phyloP scores from a whole-genome alignment of 305 asterid species.

The Rubia occidens region DNA sequence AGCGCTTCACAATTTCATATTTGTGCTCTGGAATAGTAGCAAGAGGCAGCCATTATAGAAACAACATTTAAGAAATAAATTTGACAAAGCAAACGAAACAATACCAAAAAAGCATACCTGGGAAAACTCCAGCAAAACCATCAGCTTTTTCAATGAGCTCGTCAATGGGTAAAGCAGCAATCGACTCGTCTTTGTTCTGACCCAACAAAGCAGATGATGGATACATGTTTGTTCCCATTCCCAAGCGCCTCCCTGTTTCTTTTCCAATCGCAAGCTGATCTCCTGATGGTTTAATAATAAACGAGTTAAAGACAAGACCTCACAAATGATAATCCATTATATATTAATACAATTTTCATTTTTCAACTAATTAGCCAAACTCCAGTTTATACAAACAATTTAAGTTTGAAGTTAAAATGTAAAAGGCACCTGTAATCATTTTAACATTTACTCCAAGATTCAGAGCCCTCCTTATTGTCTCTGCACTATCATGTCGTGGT shows the following conservation, averaged over 20 bases:
- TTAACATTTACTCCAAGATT: slow-evolving; percentile 46
- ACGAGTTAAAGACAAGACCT: slow-evolving; percentile 16
- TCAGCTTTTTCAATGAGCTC: slow-evolving; percentile 98
- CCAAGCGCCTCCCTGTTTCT: slow-evolving; percentile 92
- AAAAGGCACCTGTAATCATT: slow-evolving; percentile 35
- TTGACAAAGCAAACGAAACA: background rate
- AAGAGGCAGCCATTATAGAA: background rate
- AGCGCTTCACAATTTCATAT: slow-evolving; percentile 92
- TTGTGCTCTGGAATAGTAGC: slow-evolving; percentile 62
- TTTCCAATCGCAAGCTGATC: slow-evolving; percentile 96
- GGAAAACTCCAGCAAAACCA: slow-evolving; percentile 98
- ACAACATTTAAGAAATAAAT: background rate
- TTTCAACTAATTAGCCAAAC: background rate
- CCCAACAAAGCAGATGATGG: slow-evolving; percentile 95
- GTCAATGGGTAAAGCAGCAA: slow-evolving; percentile 82
- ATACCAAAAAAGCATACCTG: slow-evolving; percentile 39
- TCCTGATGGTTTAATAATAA: slow-evolving; percentile 35
- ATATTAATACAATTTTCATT: background rate
- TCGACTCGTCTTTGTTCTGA: slow-evolving; percentile 85
- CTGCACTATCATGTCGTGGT: slow-evolving; percentile 43
- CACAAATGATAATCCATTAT: background rate
- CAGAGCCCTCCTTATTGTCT: slow-evolving; percentile 41
- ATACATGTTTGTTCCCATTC: slow-evolving; percentile 98
- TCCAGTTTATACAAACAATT: background rate
- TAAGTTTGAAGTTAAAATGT: background rate